Evolutionary conservation across 1,139 yeast species (phyloP).

Genomic region (Zygosaccharomyces sapae): DNA sequence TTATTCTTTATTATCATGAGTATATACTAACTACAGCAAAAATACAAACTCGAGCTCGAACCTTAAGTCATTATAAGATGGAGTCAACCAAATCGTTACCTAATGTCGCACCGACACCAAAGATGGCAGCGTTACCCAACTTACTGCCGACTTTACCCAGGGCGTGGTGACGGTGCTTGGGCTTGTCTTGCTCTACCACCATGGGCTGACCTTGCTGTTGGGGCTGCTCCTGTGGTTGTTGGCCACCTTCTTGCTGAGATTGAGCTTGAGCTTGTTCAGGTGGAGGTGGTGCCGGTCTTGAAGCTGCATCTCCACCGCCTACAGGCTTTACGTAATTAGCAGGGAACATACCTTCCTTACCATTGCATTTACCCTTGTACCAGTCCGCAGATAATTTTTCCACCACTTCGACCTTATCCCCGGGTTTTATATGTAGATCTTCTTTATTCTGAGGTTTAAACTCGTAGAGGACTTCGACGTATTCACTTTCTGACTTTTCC

Average conservation of each 20-base stretch:
- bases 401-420: conserved; percentile 62
- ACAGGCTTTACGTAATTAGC: conserved; percentile 68
- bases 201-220: conserved; percentile 9
- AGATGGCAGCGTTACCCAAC: conserved; percentile 87
- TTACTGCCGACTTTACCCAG: conserved; percentile 73
- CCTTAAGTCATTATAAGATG: neutral
- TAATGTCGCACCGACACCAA: conserved; percentile 96
- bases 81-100: conserved; percentile 78
- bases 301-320: conserved; percentile 28
- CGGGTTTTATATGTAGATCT: conserved; percentile 61
- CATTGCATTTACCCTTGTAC: conserved; percentile 76
- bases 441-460: conserved; percentile 66
- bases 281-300: conserved; percentile 46
- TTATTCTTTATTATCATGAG: neutral
- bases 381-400: conserved; percentile 82
- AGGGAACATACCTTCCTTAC: conserved; percentile 79
- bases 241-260: neutral
- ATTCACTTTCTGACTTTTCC: conserved; percentile 31
- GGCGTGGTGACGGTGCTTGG: conserved; percentile 7
- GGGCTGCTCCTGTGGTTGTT: conserved; percentile 16
- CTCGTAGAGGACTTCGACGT: conserved; percentile 67
- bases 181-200: conserved; percentile 9
- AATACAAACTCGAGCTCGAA: neutral
- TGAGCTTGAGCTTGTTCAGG: conserved; percentile 17
- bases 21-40: neutral